These are phyloP conservation scores for Ustilago lituana DNA, from an alignment of 1,284 basidiomycete genomes.

Conservation along the genomic window DNA sequence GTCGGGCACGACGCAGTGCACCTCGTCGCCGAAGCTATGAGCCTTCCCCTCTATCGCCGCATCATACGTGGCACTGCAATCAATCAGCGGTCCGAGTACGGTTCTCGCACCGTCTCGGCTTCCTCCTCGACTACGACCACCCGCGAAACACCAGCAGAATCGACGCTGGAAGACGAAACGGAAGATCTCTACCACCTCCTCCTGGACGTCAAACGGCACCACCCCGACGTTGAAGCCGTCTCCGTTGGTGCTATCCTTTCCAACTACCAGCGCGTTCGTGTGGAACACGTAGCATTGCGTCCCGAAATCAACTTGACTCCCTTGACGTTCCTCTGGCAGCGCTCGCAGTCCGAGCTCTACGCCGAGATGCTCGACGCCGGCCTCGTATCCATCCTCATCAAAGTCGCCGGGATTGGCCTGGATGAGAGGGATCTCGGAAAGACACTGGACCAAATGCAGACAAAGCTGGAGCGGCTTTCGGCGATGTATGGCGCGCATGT, in stretches of 20 bases:
- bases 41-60: conserved; percentile 83
- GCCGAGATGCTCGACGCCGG: conserved; percentile 84
- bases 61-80: conserved; percentile 84
- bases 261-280: conserved; percentile 94
- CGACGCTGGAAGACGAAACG: conserved; percentile 78
- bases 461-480: conserved; percentile 79
- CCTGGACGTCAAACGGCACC: conserved; percentile 73
- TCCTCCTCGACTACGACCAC: background rate
- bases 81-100: conserved; percentile 86
- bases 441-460: conserved; percentile 79
- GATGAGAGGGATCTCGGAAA: conserved; percentile 80
- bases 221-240: conserved; percentile 86
- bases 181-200: conserved; percentile 90
- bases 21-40: conserved; percentile 83
- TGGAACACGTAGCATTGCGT: conserved; percentile 82
- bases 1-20: conserved; percentile 95
- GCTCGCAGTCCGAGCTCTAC: conserved; percentile 83
- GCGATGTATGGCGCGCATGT: conserved; percentile 86
- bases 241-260: conserved; percentile 96
- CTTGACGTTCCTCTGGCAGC: conserved; percentile 92
- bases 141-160: conserved; percentile 64
- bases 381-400: conserved; percentile 87
- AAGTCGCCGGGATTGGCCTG: conserved; percentile 94
- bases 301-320: conserved; percentile 78
- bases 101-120: conserved; percentile 67